Conservation (phyloP, 352 stramenopile genomes). For the Globisporangium alternatum region DNA sequence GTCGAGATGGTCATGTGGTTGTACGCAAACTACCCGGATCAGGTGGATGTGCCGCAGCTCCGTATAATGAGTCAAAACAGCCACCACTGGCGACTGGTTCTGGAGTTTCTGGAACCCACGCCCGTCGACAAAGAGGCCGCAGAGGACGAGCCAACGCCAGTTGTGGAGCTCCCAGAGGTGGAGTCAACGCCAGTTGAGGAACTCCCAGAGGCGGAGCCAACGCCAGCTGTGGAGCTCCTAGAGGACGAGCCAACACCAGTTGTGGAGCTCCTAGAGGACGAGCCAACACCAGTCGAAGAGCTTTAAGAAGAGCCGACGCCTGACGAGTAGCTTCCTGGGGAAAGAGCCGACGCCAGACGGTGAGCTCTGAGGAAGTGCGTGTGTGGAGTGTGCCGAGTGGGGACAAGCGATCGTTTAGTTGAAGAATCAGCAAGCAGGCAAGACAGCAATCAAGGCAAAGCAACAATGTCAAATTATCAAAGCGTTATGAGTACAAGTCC, state of each 20-base stretch:
- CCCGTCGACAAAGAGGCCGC: background rate
- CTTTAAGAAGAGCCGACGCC: too few relatives aligned
- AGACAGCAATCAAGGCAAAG: background rate
- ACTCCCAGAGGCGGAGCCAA: too few relatives aligned
- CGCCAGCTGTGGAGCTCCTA: too few relatives aligned
- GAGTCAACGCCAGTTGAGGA: too few relatives aligned
- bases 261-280: too few relatives aligned
- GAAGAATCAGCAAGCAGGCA: background rate
- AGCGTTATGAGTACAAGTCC: background rate
- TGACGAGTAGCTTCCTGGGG: too few relatives aligned
- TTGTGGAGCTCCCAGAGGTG: background rate
- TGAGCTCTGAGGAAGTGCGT: too few relatives aligned
- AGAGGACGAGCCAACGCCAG: background rate
- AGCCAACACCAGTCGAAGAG: too few relatives aligned
- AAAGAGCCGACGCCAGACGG: too few relatives aligned
- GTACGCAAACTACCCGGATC: background rate
- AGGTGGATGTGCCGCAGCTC: background rate
- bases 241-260: too few relatives aligned
- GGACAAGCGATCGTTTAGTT: background rate
- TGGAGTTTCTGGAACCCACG: background rate
- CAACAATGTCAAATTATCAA: constrained; percentile 1
- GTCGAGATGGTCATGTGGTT: constrained; percentile 11
- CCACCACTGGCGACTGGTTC: background rate
- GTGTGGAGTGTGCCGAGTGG: background rate
- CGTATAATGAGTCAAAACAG: background rate